Evolutionary conservation across 441 rosid species (phyloP).

Genomic region (Corymbia citriodora): DNA sequence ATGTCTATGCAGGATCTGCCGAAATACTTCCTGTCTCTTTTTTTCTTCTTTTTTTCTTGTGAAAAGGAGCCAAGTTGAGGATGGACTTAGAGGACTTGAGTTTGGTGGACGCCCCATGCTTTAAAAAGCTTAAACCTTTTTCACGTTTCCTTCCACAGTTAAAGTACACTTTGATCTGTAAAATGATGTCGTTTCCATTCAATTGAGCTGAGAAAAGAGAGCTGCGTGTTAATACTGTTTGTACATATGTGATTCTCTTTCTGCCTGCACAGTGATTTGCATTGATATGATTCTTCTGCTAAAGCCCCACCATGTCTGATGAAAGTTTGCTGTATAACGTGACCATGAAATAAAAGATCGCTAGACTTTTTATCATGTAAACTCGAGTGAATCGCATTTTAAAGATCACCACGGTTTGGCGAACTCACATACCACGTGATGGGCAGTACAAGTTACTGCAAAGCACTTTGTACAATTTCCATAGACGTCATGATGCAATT

Average conservation of each 20-base stretch:
- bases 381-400: neutral
- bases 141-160: neutral
- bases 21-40: neutral
- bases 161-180: neutral
- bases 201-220: neutral
- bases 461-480: neutral
- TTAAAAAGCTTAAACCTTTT: neutral
- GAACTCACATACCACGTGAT: neutral
- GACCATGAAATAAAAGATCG: neutral
- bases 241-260: neutral
- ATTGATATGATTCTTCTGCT: neutral
- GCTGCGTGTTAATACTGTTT: neutral
- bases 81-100: neutral
- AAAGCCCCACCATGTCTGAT: neutral
- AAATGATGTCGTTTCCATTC: neutral
- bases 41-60: neutral
- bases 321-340: neutral
- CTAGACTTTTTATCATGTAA: neutral
- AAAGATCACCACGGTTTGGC: neutral
- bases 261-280: neutral
- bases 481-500: neutral
- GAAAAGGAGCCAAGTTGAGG: neutral
- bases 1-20: slow-evolving; percentile 16
- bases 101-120: neutral
- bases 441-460: neutral